phyloP scores from a whole-genome alignment of 305 asterid species.

The Fraxinus baroniana region DNA sequence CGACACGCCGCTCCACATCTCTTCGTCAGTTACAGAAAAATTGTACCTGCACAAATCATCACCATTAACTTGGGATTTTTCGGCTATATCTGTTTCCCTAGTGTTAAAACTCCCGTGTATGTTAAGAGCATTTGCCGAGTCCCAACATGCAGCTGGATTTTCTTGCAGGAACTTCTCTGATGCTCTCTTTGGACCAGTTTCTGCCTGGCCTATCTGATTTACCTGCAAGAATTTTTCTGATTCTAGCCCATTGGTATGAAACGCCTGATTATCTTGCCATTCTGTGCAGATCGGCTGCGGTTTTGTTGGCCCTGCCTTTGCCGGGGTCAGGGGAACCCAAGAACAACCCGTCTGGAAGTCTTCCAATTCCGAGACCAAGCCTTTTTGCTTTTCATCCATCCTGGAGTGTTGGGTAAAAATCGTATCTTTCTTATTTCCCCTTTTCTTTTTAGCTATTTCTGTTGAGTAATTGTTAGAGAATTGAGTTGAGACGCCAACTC shows the following conservation, averaged over 20 bases:
- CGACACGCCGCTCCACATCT: conserved; percentile 33
- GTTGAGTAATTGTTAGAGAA: background rate
- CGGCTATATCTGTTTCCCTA: conserved; percentile 12
- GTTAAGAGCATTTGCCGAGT: conserved; percentile 18
- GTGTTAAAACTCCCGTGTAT: conserved; percentile 11
- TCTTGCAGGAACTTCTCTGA: conserved; percentile 25
- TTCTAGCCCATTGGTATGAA: conserved; percentile 21
- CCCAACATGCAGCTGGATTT: conserved; percentile 29
- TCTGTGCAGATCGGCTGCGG: conserved; percentile 42
- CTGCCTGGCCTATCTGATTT: conserved; percentile 16
- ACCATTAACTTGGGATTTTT: background rate
- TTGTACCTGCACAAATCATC: conserved; percentile 11
- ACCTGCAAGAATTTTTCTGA: conserved; percentile 19
- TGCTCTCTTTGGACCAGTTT: conserved; percentile 20
- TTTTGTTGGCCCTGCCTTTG: conserved; percentile 40
- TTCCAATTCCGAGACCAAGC: conserved; percentile 26
- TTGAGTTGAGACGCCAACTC: background rate
- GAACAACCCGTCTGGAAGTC: conserved; percentile 37
- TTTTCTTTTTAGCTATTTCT: background rate
- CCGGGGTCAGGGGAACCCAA: conserved; percentile 71
- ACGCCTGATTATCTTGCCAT: conserved; percentile 26
- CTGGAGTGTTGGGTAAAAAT: conserved; percentile 31
- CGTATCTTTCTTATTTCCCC: conserved; percentile 25
- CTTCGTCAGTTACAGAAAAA: conserved; percentile 21
- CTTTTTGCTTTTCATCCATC: conserved; percentile 54